These are phyloP conservation scores for Colletotrichum kahawae DNA, from an alignment of 2,329 filamentous ascomycete genomes.

Conservation along the genomic window DNA sequence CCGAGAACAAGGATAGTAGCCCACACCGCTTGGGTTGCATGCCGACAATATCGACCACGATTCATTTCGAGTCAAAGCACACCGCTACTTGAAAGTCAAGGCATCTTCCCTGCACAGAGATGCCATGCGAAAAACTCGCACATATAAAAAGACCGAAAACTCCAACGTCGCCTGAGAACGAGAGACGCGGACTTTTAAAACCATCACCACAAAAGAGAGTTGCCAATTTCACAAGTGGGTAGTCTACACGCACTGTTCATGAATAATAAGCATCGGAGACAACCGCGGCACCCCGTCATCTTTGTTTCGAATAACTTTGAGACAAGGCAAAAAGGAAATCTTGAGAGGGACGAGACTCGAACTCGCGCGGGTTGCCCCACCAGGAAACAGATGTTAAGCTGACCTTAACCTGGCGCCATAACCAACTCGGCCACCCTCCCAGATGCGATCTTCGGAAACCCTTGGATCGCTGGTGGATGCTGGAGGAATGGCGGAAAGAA, in stretches of 20 bases:
- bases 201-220: neutral
- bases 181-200: neutral
- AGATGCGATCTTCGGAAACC: neutral
- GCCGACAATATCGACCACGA: neutral
- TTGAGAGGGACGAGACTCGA: neutral
- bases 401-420: neutral
- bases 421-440: neutral
- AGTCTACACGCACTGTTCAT: neutral
- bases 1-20: neutral
- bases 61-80: neutral
- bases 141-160: neutral
- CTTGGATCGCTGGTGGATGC: neutral
- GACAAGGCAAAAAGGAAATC: neutral
- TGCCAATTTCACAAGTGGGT: neutral
- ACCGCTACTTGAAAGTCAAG: neutral
- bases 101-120: neutral
- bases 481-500: rapidly evolving
- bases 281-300: neutral
- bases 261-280: no score
- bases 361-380: neutral
- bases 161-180: neutral
- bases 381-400: neutral
- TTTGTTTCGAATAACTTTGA: neutral
- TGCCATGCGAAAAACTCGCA: neutral
- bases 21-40: neutral